phyloP scores from a whole-genome alignment of 2,329 filamentous ascomycete species.

The Paraphaeosphaeria minitans region DNA sequence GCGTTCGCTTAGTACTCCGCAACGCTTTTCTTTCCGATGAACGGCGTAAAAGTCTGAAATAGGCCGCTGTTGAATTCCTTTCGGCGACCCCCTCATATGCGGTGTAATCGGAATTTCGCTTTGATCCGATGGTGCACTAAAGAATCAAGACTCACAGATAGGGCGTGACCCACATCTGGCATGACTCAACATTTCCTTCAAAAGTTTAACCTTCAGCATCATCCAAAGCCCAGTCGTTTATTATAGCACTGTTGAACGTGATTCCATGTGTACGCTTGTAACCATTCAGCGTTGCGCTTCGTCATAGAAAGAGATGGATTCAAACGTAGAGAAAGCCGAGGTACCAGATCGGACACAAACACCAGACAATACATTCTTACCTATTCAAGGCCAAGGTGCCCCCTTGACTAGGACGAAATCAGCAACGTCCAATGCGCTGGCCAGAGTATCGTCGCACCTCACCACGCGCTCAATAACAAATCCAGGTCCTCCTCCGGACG shows the following conservation, averaged over 20 bases:
- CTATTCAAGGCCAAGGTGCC: constrained; percentile 2
- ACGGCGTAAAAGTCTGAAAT: constrained; percentile 1
- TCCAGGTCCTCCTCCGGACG: constrained; percentile 50
- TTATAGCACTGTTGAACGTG: too few species aligned
- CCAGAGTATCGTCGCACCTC: constrained; percentile 42
- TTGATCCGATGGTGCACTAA: constrained; percentile 3
- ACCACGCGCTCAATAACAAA: constrained; percentile 36
- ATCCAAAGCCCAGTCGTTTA: too few species aligned
- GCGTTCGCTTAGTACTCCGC: constrained; percentile 7
- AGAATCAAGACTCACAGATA: neutral
- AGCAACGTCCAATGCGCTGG: constrained; percentile 19
- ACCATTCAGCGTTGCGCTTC: neutral
- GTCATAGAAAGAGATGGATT: constrained; percentile 12
- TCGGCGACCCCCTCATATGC: constrained; percentile 5
- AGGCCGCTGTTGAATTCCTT: neutral
- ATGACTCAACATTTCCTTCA: neutral
- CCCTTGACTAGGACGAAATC: constrained; percentile 23
- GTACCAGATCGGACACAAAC: constrained; percentile 11
- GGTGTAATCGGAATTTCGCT: neutral
- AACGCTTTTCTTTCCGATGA: constrained; percentile 7
- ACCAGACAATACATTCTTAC: constrained; percentile 12
- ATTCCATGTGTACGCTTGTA: neutral
- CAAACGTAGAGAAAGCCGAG: constrained; percentile 16
- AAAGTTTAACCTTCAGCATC: neutral
- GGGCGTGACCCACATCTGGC: neutral